Evolutionary conservation across 371 early-diverging fungal genomes (phyloP).

Genomic region (Capniomyces stellatus): DNA sequence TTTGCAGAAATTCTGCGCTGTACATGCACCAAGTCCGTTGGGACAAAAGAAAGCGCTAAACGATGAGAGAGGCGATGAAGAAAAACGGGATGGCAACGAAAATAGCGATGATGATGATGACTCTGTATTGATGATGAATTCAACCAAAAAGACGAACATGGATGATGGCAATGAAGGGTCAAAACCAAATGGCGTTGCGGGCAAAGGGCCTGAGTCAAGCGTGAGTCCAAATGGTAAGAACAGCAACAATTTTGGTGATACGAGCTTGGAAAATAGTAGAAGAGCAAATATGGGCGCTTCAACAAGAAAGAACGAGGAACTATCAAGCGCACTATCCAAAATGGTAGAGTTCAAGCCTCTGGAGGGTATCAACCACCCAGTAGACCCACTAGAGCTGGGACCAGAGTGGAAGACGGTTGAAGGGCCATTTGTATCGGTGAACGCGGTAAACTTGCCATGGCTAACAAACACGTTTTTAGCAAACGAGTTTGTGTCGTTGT

Average conservation of each 20-base stretch:
- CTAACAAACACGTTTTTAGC: conserved; percentile 29
- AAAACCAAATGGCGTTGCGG: too few relatives aligned
- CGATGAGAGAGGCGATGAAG: background rate
- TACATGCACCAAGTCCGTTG: background rate
- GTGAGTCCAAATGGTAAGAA: too few relatives aligned
- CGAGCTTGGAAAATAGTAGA: background rate
- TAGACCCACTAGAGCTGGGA: conserved; percentile 6
- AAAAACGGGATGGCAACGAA: background rate
- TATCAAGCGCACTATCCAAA: background rate
- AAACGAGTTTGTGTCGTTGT: conserved; percentile 22
- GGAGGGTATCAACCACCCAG: background rate
- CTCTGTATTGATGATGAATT: background rate
- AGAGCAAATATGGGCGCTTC: background rate
- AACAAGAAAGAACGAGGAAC: background rate
- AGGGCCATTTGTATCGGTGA: conserved; percentile 30
- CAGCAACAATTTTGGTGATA: too few relatives aligned
- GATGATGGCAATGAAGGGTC: too few relatives aligned
- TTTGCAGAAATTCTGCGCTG: too few relatives aligned
- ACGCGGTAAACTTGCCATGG: conserved; percentile 37
- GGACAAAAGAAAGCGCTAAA: too few relatives aligned
- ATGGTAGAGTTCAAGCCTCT: background rate
- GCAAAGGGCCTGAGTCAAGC: too few relatives aligned
- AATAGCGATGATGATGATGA: background rate
- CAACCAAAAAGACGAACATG: background rate
- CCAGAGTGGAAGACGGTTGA: conserved; percentile 25